Evolutionary conservation across 257 asterid genomes (phyloP), one percentile per base, ranked within the genome.

Genomic region (Nyctanthes arbortristis): DNA sequence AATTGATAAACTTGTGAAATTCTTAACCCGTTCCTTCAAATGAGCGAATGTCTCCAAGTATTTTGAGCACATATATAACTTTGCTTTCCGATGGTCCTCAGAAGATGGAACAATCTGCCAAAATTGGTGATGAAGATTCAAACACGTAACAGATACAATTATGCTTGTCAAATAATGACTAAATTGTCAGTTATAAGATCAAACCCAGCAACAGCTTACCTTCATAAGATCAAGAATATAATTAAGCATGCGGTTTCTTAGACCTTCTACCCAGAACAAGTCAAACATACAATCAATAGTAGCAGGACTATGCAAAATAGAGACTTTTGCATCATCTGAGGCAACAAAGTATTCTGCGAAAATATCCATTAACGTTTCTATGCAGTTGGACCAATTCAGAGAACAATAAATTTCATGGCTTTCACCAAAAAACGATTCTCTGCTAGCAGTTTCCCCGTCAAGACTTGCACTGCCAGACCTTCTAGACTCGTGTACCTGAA

Each of bases 41-140:
- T 89, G 96, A 60, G 99, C 86, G 74, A 94, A 94, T 61, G 96
- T 85, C 88, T 91, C 97, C 62, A 94, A 79, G 87, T 91, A 94
- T 86, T 89, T 94, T 33, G 99, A 87, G 79, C 97, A 94, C 61
- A 94, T 74, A 70, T 83, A 89, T 34, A 81, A 66, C 79, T 89
- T 89, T 68, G 95, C 95, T 82, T 73, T 89, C 71, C 75, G 86
- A 73, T 85, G 96, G 71, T 84, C 95, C 69, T 78, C 96, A 59
- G 95, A 78, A 74, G 74, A 63, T 61, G 97, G 89, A 80, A 82
- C 82, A 64, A 84, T 78, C 99, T 94, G 87, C 72, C 60, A 77
- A 62, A 67, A 37, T 8, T 7, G 13, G 69, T 31, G 66, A 61
- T 58, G 72, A 33, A 70, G 59, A 10, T 2, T 56, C 29, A 36